Evolutionary conservation across 2,329 filamentous ascomycete genomes (phyloP).

Genomic region (Endoconidiophora laricicola): DNA sequence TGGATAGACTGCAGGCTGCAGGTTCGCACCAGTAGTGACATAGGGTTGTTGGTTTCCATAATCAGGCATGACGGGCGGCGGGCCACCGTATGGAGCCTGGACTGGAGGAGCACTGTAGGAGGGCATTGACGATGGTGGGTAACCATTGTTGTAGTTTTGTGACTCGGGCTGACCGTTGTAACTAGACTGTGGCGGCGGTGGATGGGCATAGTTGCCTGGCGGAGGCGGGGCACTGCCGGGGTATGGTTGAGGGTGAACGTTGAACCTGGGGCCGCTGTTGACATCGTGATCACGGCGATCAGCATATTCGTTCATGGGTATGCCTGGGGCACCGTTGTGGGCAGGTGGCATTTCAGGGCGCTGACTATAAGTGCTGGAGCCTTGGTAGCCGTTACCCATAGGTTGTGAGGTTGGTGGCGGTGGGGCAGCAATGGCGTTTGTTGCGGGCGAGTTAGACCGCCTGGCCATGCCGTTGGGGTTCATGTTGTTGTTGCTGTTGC

Average conservation of each 20-base stretch:
- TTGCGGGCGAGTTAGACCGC: conserved; percentile 7
- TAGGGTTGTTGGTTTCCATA: conserved; percentile 7
- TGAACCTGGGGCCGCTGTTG: conserved; percentile 3
- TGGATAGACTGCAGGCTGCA: conserved; percentile 2
- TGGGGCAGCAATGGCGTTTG: conserved; percentile 6
- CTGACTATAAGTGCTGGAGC: background rate
- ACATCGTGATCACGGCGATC: conserved; percentile 8
- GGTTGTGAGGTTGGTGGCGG: conserved; percentile 3
- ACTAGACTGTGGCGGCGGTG: conserved; percentile 1
- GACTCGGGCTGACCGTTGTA: background rate
- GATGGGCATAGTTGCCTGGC: conserved; percentile 1
- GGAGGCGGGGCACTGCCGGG: conserved; percentile 10
- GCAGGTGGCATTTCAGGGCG: conserved; percentile 4
- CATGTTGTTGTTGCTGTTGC: background rate
- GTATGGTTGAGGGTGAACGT: conserved; percentile 8
- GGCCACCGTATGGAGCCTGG: conserved; percentile 9
- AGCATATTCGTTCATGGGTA: conserved; percentile 1
- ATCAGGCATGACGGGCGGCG: conserved; percentile 5
- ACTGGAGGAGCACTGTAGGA: conserved; percentile 10
- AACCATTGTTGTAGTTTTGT: conserved; percentile 3
- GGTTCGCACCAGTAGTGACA: conserved; percentile 6
- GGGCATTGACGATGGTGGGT: conserved; percentile 7
- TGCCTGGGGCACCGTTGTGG: background rate
- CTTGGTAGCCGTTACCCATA: background rate
- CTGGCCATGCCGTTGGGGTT: background rate